Evolutionary conservation across 2,329 filamentous ascomycete genomes (phyloP).

Genomic region (Phaeomoniella chlamydospora): DNA sequence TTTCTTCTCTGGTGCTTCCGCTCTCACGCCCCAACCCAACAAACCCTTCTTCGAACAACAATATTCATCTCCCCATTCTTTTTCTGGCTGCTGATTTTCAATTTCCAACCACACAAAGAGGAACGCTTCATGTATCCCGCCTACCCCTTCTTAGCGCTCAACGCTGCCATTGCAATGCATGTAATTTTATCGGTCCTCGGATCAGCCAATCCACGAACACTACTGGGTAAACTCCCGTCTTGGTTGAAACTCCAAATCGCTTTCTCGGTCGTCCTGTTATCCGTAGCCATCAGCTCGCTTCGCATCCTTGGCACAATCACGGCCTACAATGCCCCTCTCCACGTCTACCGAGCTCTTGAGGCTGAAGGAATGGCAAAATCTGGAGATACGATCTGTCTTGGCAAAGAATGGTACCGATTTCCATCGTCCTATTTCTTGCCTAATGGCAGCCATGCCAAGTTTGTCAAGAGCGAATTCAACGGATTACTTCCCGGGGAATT

Average conservation of each 20-base stretch:
- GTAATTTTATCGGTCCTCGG: slow-evolving; percentile 65
- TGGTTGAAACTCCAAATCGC: slow-evolving; percentile 49
- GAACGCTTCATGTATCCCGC: slow-evolving; percentile 97
- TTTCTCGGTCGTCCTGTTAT: slow-evolving; percentile 44
- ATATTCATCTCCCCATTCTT: slow-evolving; percentile 80
- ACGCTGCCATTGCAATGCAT: slow-evolving; percentile 73
- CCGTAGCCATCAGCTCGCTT: slow-evolving; percentile 51
- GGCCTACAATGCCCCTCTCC: slow-evolving; percentile 71
- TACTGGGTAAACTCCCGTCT: slow-evolving; percentile 59
- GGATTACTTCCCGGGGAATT: slow-evolving; percentile 88
- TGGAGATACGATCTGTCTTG: slow-evolving; percentile 68
- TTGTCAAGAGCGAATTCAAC: slow-evolving; percentile 77
- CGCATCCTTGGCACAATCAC: slow-evolving; percentile 65
- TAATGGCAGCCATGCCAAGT: slow-evolving; percentile 69
- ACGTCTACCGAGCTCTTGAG: slow-evolving; percentile 36
- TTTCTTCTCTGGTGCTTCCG: slow-evolving; percentile 55
- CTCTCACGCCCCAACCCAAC: slow-evolving; percentile 41
- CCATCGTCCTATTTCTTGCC: slow-evolving; percentile 87
- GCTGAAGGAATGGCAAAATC: slow-evolving; percentile 35
- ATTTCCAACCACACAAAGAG: slow-evolving; percentile 87
- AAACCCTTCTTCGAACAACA: slow-evolving; percentile 59
- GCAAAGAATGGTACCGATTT: slow-evolving; percentile 98
- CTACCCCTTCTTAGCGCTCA: slow-evolving; percentile 81
- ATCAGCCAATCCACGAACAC: slow-evolving; percentile 48
- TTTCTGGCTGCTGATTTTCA: slow-evolving; percentile 86